These are phyloP conservation scores for Clonostachys byssicola DNA, from an alignment of 2,329 filamentous ascomycete species.

Conservation along the genomic window DNA sequence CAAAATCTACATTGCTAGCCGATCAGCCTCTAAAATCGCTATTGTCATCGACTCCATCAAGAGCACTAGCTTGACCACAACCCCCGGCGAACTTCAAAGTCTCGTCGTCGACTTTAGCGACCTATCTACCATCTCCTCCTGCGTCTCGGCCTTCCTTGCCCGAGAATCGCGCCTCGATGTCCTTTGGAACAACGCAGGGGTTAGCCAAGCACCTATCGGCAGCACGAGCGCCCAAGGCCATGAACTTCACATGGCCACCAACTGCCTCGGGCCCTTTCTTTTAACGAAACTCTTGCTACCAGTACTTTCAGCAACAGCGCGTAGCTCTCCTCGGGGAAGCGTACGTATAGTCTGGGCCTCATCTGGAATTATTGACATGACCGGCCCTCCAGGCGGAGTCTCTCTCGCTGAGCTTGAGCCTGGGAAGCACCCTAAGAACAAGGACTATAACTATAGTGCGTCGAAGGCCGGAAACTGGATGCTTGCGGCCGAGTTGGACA, in stretches of 20 bases:
- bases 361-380: background rate
- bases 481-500: conserved; percentile 21
- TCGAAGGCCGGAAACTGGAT: conserved; percentile 29
- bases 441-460: background rate
- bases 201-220: background rate
- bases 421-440: no score
- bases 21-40: background rate
- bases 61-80: conserved; percentile 7
- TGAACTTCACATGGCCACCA: background rate
- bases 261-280: background rate
- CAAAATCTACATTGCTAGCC: background rate
- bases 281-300: background rate
- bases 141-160: background rate
- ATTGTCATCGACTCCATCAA: background rate
- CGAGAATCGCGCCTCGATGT: background rate
- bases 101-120: background rate
- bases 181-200: background rate
- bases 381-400: background rate
- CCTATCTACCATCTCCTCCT: background rate
- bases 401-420: background rate
- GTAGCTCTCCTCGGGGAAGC: background rate
- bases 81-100: background rate
- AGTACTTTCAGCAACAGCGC: background rate
- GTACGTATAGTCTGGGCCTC: background rate
- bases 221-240: background rate